Base-by-base conservation (phyloP, 495 filamentous ascomycete species). In the Pyrenula aspistea region DNA sequence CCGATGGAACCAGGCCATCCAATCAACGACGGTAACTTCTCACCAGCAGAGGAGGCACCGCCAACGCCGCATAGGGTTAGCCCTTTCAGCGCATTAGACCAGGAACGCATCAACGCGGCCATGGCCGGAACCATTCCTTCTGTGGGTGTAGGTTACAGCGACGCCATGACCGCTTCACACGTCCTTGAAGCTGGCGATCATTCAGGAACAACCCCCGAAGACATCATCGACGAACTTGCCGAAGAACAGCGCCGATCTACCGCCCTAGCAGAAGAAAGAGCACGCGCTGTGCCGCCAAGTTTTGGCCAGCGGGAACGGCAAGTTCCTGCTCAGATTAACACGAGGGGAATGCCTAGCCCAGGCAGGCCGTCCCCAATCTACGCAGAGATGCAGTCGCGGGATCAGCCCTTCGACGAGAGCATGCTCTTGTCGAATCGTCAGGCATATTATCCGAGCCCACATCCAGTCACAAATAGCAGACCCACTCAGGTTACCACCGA, bases 1-100 rank as follows among this genome's bases (percentile, higher is more conserved):
- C 31, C 67, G 12, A 68, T 66, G 0, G 70, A 42, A 15, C 31
- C 31, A 15, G 31, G 15, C 15, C 8, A 42, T 42, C 31, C 31
- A 42, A 42, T 15, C 15, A 15, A 42, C 15, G 31, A 42, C 4
- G 31, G 4, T 15, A n/a, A n/a, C n/a, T n/a, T n/a, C n/a, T n/a
- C n/a, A n/a, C 15, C 31, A 4, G 8, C 31, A 15, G 31, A 42
- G 31, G 8, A 4, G 31, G 15, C 31, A 15, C 4, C 31, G 8
- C 31, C 31, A 42, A 42, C 15, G 31, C 31, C 31, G 31, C 31
- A 42, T 42, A 42, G 31, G 15, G 31, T 42, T 42, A 42, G 31
- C 15, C 31, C 31, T 42, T 42, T 42, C 31, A 42, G 31, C 31
- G 4, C 31, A 42, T 15, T 42, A 42, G 31, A 42, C 31, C 31